Percentiles rank a stretch among this genome's conserved stretches.
Conservation (phyloP, 2,329 filamentous ascomycete genomes). For the Diaporthe citrichinensis region DNA sequence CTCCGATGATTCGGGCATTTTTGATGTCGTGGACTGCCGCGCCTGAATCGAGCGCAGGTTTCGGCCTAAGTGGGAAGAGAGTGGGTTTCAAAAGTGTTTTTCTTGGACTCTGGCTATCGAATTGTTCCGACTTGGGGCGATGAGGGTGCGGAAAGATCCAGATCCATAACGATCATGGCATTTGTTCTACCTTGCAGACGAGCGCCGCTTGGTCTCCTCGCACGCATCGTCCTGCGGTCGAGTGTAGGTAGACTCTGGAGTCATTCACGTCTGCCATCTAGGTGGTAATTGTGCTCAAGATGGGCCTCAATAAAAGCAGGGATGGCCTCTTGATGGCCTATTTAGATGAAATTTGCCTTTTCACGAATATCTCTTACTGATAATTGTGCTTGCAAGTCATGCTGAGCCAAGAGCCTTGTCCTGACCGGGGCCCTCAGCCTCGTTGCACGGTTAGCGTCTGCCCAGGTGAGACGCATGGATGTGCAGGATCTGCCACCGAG, state of each 20-base stretch:
- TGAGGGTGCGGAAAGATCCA: not conserved
- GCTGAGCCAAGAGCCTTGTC: not conserved
- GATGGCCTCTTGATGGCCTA: not conserved
- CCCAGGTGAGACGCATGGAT: not conserved
- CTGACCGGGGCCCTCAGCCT: not conserved
- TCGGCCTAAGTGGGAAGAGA: not conserved
- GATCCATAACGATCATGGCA: not conserved
- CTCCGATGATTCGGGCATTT: constrained; percentile 28
- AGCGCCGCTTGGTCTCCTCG: not conserved
- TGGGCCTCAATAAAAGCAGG: not conserved
- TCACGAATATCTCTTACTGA: no score
- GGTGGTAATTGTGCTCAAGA: not conserved
- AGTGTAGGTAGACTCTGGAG: not conserved
- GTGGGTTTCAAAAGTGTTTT: not conserved
- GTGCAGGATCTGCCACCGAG: not conserved
- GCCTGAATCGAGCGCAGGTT: not conserved
- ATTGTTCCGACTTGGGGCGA: not conserved
- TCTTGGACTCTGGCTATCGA: not conserved
- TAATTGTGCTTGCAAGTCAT: no score
- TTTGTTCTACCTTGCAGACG: not conserved
- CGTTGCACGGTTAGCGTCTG: not conserved
- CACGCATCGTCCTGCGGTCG: not conserved
- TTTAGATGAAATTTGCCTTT: not conserved
- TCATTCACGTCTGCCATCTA: not conserved
- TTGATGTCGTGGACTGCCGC: constrained; percentile 1